phyloP scores from a whole-genome alignment of 495 filamentous ascomycete species.

The Oidiodendron maius region DNA sequence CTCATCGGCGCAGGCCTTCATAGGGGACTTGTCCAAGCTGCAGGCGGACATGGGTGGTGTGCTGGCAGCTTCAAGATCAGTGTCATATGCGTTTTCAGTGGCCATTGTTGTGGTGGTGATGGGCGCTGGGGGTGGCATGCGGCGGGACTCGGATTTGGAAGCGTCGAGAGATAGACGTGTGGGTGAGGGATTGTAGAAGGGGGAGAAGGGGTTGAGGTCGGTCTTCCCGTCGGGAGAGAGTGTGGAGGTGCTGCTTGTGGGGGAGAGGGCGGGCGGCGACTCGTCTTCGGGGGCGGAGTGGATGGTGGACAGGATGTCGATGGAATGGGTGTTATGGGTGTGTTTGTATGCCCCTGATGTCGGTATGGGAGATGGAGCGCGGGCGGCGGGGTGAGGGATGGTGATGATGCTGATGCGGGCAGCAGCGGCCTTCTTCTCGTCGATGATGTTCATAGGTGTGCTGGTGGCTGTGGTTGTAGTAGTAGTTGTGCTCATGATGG shows the following conservation, averaged over 20 bases:
- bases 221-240: conserved; percentile 1
- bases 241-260: background rate
- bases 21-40: conserved; percentile 17
- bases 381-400: conserved; percentile 12
- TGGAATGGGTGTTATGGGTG: no score
- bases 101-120: no score
- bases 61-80: conserved; percentile 28
- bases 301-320: conserved; percentile 10
- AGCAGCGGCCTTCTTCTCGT: conserved; percentile 9
- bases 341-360: no score
- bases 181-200: conserved; percentile 52
- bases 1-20: conserved; percentile 23
- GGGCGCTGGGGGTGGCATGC: background rate
- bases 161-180: conserved; percentile 44
- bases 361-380: conserved; percentile 8
- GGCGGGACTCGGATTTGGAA: conserved; percentile 33
- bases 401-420: conserved; percentile 10
- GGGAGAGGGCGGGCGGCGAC: conserved; percentile 12
- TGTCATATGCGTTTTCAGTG: conserved; percentile 28
- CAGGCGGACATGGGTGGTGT: conserved; percentile 11
- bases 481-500: no score
- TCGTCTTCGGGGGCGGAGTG: no score
- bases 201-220: conserved; percentile 38
- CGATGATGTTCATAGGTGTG: conserved; percentile 7
- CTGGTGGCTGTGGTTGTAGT: background rate